Evolutionary conservation across 331 rosid species (phyloP), one percentile per base, ranked within the genome.

Genomic region (Rhamnella rubrinervis): DNA sequence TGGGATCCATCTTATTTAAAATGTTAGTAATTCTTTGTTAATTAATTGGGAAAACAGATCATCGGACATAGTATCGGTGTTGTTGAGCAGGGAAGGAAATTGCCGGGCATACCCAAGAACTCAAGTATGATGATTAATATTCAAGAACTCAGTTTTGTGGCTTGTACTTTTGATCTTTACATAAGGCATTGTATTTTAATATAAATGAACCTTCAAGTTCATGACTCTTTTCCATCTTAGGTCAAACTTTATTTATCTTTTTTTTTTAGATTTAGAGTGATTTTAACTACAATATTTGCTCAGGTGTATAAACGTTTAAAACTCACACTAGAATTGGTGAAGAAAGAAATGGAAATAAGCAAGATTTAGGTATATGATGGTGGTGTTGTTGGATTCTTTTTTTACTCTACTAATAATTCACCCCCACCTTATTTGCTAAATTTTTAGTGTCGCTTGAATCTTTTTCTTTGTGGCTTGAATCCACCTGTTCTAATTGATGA

Each of bases 311-410:
- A 86, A 66, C 96, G 99, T 61, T 82, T 95, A 67, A 91, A 95
- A 74, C 96, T 95, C 74, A 83, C 99, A 15, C 82, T 95, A 51
- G 99, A 95, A 73, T 84, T 95, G 59, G 93, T 95, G 77, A 95
- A 95, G 89, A 95, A 95, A 82, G 99, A 95, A 86, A 95, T 95
- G 89, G 99, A 95, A 86, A 95, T 95, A 61, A 91, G 88, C 85
- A 95, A 86, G 89, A 89, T 95, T 73, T 96, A 95, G 96, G 99
- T 95, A 79, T 40, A 61, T 67, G 26, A 52, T 75, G 60, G 64
- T 41, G 53, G 75, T 72, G 41, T 51, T 35, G 26, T 51, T 41
- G 46, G 14, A 1, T 62, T 66, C 61, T 31, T 40, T 18, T 63
- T 59, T 26, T 26, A 1, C 28, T 28, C 35, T 28, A 28, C 35